phyloP scores from a whole-genome alignment of 2,329 filamentous ascomycete genomes.

The Fonsecaea monophora region DNA sequence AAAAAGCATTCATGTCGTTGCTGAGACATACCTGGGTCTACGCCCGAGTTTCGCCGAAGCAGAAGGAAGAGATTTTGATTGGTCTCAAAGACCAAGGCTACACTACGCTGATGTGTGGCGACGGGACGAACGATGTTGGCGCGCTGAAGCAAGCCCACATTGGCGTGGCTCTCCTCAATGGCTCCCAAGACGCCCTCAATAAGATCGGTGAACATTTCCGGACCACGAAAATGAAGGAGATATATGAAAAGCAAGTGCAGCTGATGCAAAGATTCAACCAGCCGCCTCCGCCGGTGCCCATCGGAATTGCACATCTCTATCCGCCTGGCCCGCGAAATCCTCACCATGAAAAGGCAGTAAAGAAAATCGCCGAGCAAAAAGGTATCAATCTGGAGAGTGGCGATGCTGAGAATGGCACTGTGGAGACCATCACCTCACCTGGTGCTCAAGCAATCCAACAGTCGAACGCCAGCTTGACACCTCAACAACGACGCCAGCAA shows the following conservation, averaged over 20 bases:
- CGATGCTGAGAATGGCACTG: conserved; percentile 55
- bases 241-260: conserved; percentile 93
- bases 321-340: conserved; percentile 89
- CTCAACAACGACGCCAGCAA: conserved; percentile 59
- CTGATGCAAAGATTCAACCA: conserved; percentile 97
- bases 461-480: conserved; percentile 56
- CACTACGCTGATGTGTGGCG: conserved; percentile 97
- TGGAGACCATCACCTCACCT: conserved; percentile 71
- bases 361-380: conserved; percentile 83
- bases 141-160: conserved; percentile 98
- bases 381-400: conserved; percentile 59
- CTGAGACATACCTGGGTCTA: conserved; percentile 96
- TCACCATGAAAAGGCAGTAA: conserved; percentile 90
- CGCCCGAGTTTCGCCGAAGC: conserved; percentile 95
- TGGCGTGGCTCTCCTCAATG: conserved; percentile 93
- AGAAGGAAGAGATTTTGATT: conserved; percentile 98
- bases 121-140: conserved; percentile 97
- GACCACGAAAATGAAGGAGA: conserved; percentile 96
- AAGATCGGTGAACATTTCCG: conserved; percentile 92
- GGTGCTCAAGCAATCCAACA: conserved; percentile 67
- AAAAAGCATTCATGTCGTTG: conserved; percentile 76
- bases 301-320: conserved; percentile 90
- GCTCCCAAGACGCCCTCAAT: conserved; percentile 85
- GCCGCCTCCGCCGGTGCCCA: conserved; percentile 87
- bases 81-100: conserved; percentile 96